Base-by-base conservation (phyloP, 2,329 filamentous ascomycete species). In the Exutisphaerella laricina region DNA sequence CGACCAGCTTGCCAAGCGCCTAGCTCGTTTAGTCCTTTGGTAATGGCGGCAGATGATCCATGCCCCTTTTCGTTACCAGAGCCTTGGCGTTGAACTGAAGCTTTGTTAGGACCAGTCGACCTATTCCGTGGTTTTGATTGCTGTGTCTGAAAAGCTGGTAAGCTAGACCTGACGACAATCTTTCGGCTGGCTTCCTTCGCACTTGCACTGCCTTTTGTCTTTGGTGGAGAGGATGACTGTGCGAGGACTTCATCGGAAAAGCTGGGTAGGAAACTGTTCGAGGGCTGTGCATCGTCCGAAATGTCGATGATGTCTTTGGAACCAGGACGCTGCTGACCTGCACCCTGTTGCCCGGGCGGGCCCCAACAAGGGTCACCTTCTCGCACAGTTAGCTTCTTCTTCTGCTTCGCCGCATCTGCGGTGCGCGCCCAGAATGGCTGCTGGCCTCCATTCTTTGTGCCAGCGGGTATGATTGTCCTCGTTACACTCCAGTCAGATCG, bases 221-320 rank as follows among this genome's bases (percentile, higher is more conserved):
- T 43, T 16, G 32, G 33, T n/a, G 33, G 45, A 18, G 58, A 46
- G 3, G 59, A 57, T 14, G 51, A 54, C 1, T 37, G 48, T 14
- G 50, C 49, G 25, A 55, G 35, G 28, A 50, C 49, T 46, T 56
- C 53, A 39, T 56, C 53, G 22, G 59, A 54, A 42, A 56, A 56
- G 21, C 51, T 53, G 4, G 53, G 50, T n/a, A 55, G 33, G n/a
- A 52, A 54, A 23, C 42, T 36, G 49, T 49, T n/a, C 31, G 58
- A 21, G 32, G 58, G 31, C 42, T 58, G 18, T 29, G 58, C 43
- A 26, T 70, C 65, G 5, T 65, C 65, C 18, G 60, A 59, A 9
- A 68, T 46, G 18, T 58, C 59, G 31, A 69, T 63, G 31, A 66
- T 46, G 12, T 63, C 58, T 14, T 57, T 57, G 16, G 48, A 54